phyloP scores from a whole-genome alignment of 495 filamentous ascomycete species.

The Coniosporium apollinis region DNA sequence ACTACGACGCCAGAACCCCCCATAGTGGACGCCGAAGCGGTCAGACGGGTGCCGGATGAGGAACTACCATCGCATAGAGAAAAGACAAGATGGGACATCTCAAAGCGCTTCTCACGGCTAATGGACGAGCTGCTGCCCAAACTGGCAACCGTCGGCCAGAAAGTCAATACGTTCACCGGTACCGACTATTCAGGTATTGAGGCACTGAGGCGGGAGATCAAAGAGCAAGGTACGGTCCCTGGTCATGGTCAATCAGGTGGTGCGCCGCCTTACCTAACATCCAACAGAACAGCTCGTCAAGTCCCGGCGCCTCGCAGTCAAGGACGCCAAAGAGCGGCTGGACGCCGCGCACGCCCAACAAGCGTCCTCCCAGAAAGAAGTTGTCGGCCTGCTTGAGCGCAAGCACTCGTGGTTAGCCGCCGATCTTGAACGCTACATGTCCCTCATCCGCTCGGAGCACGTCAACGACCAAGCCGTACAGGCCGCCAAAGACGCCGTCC shows the following conservation, averaged over 20 bases:
- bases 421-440: conserved; percentile 90
- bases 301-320: conserved; percentile 44
- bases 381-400: conserved; percentile 80
- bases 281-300: conserved; percentile 46
- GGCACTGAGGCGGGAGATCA: conserved; percentile 59
- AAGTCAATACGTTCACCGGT: conserved; percentile 82
- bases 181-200: conserved; percentile 75
- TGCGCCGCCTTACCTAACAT: neutral
- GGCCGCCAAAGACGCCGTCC: conserved; percentile 51
- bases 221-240: conserved; percentile 36
- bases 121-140: conserved; percentile 86
- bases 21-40: too few species aligned
- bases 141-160: conserved; percentile 66
- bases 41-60: conserved; percentile 9
- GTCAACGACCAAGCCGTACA: conserved; percentile 76
- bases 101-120: conserved; percentile 53
- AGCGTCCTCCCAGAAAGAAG: conserved; percentile 81
- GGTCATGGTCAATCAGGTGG: neutral
- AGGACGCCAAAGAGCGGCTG: conserved; percentile 55
- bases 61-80: conserved; percentile 68
- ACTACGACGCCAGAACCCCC: too few species aligned
- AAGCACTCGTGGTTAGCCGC: conserved; percentile 79
- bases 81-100: conserved; percentile 49
- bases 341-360: conserved; percentile 60
- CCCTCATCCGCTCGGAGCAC: conserved; percentile 82